Conservation (phyloP, 768 basidiomycete genomes). For the Boletus sp. region DNA sequence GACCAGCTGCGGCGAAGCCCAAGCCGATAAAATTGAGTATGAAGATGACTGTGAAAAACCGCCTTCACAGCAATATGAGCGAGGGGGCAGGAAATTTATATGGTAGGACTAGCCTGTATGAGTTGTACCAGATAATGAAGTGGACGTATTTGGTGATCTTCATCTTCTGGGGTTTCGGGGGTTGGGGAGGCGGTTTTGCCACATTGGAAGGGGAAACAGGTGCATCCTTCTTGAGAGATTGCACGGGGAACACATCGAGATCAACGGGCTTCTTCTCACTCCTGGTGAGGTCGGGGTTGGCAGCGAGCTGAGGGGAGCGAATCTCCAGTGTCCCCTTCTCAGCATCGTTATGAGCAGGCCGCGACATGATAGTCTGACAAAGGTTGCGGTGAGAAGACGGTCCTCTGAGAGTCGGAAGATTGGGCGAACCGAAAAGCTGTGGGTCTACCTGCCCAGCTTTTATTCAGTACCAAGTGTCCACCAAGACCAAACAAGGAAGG, state of each 20-base stretch:
- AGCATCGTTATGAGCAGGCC: conserved; percentile 47
- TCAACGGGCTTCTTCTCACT: conserved; percentile 41
- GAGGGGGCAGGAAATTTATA: neutral
- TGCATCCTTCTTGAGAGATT: conserved; percentile 43
- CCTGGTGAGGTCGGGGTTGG: conserved; percentile 26
- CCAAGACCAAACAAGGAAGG: conserved; percentile 11
- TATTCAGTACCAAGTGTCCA: conserved; percentile 15
- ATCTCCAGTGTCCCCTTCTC: conserved; percentile 59
- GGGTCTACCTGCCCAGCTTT: conserved; percentile 13
- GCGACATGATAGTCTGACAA: conserved; percentile 39
- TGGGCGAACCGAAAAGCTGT: neutral
- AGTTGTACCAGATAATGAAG: conserved; percentile 76
- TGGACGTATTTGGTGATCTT: conserved; percentile 59
- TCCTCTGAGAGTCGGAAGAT: conserved; percentile 8
- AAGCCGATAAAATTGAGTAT: conserved; percentile 60
- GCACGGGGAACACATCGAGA: conserved; percentile 30
- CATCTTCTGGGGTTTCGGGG: conserved; percentile 47
- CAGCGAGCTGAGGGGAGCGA: conserved; percentile 33
- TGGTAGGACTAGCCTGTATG: conserved; percentile 54
- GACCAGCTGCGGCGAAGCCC: conserved; percentile 55
- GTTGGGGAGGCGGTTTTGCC: conserved; percentile 34
- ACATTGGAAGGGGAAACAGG: conserved; percentile 34
- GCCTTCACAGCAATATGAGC: conserved; percentile 40
- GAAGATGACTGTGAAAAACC: conserved; percentile 68
- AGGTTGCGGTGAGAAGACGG: conserved; percentile 13